Evolutionary conservation across 345 rosid species (phyloP), one percentile per base, ranked within the genome.

Genomic region (Eucalyptus leucophloia): DNA sequence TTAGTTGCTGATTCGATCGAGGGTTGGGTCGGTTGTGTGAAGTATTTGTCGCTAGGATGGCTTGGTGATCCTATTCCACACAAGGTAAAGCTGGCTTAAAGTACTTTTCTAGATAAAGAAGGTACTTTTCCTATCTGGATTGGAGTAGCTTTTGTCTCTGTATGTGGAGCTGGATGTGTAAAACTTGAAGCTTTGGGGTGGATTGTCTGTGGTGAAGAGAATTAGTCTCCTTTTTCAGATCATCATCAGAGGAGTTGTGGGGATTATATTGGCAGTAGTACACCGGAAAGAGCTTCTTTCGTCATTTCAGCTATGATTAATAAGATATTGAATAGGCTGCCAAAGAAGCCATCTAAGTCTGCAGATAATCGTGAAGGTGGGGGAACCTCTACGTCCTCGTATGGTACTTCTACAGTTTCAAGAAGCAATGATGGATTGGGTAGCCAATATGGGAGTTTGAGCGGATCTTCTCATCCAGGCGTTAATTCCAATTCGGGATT

Each of bases 321-420:
- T 62, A 93, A 95, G 90, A 92, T 95, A 90, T 91, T 95, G 49
- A 95, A 93, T 90, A 94, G 92, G 95, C 93, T 94, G 89, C 96
- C 96, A 2, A 87, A 91, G 92, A 95, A 95, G 91, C 93, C 95
- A 26, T 93, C 96, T 19, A 95, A 94, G 90, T 94, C 96, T 3
- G 89, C 90, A 17, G 95, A 94, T 77, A 90, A 51, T 89, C 93
- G 95, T n/a, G 96, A 95, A 88, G 95, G 94, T 34, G 94, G 93
- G 86, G 94, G 92, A 88, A 80, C 92, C 82, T 92, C 93, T 51
- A 91, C 93, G 10, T 91, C 93, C 82, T 91, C 93, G 23, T 91
- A 92, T 10, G 90, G 90, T 91, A 81, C 92, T 90, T 91, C 94
- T 37, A 89, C 92, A 83, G 88, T 86, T 88, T 89, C 94, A 58